These are phyloP conservation scores for Hemisphaericaspora nanyangensis DNA, from an alignment of 805 yeast genomes.

Conservation along the genomic window DNA sequence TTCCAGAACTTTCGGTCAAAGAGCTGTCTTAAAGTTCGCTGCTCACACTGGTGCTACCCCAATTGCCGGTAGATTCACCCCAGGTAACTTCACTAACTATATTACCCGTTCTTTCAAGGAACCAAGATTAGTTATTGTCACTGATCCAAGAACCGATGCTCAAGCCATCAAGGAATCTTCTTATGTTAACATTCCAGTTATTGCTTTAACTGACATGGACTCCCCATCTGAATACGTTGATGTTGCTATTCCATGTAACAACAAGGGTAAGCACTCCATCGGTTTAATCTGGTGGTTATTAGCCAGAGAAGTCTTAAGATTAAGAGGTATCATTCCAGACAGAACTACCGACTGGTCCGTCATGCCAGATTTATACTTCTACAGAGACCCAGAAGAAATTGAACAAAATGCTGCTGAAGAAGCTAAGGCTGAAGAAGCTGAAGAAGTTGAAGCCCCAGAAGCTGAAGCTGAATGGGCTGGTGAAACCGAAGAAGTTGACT, in stretches of 20 bases:
- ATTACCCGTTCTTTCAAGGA: constrained; percentile 99
- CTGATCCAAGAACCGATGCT: constrained; percentile 99
- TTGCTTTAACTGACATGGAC: constrained; percentile 98
- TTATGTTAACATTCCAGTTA: constrained; percentile 99
- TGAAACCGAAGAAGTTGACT: constrained; percentile 62
- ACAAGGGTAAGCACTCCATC: constrained; percentile 99
- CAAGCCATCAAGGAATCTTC: constrained; percentile 99
- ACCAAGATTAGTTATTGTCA: constrained; percentile 98
- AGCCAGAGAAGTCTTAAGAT: constrained; percentile 98
- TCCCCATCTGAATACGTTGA: constrained; percentile 99
- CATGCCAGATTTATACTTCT: constrained; percentile 99
- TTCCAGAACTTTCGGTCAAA: constrained; percentile 99
- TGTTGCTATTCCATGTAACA: constrained; percentile 99
- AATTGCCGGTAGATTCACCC: constrained; percentile 99
- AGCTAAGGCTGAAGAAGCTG: constrained; percentile 51
- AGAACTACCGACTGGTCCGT: constrained; percentile 97
- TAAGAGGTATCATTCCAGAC: constrained; percentile 96
- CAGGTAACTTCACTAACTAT: constrained; percentile 99
- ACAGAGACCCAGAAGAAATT: constrained; percentile 99
- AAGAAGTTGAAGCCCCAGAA: constrained; percentile 62
- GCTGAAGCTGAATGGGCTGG: constrained; percentile 54
- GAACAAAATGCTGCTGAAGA: constrained; percentile 69
- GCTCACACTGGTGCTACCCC: constrained; percentile 99
- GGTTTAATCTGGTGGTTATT: constrained; percentile 99
- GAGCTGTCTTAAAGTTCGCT: constrained; percentile 99